These are phyloP conservation scores for Pistacia atlantica DNA, from an alignment of 345 rosid species.

Conservation along the genomic window DNA sequence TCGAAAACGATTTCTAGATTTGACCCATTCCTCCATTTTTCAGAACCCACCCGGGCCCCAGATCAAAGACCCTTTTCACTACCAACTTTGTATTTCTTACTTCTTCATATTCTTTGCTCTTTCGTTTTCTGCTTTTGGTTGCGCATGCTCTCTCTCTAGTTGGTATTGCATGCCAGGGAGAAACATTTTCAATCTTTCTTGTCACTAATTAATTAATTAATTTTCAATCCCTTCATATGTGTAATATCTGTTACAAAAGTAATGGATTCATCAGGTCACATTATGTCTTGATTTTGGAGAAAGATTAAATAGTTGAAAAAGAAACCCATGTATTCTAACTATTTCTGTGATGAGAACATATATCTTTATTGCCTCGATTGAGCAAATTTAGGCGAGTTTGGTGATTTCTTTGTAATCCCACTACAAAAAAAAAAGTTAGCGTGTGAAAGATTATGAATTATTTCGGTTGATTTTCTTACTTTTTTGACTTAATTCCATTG, in stretches of 20 bases:
- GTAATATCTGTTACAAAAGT: not conserved
- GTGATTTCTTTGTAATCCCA: not conserved
- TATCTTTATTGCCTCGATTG: not conserved
- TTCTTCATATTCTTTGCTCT: not conserved
- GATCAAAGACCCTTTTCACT: not conserved
- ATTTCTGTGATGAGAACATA: too few relatives aligned
- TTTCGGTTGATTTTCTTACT: not conserved
- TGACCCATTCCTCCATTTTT: constrained; percentile 9
- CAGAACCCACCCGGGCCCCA: constrained; percentile 18
- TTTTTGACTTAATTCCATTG: too few relatives aligned
- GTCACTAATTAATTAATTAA: not conserved
- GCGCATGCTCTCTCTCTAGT: constrained; percentile 4
- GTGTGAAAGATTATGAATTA: not conserved
- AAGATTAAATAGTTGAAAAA: too few relatives aligned
- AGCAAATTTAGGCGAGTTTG: not conserved
- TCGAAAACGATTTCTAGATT: constrained; percentile 8
- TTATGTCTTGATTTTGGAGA: not conserved
- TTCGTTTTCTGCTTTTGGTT: constrained; percentile 2
- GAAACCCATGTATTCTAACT: too few relatives aligned
- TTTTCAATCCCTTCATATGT: not conserved
- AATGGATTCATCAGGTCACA: not conserved
- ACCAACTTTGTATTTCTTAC: too few relatives aligned
- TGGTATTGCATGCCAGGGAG: constrained; percentile 12
- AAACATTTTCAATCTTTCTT: constrained; percentile 30
- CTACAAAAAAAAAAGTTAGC: not conserved